These are phyloP conservation scores for Hirschfeldia incana DNA, from an alignment of 345 rosid species.

Conservation along the genomic window DNA sequence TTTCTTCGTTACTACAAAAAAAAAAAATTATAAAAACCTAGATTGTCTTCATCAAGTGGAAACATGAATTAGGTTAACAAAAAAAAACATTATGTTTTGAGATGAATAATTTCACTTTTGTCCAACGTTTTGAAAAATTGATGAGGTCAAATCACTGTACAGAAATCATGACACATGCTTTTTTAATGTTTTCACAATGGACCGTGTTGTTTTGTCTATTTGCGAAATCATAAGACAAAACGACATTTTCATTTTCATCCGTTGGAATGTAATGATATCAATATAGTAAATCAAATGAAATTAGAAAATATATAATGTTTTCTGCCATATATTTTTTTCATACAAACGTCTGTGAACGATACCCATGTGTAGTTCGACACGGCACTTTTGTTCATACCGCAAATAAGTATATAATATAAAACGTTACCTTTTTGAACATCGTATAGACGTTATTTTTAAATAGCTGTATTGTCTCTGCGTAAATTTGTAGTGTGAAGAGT, in stretches of 20 bases:
- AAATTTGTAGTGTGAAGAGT: slow-evolving; percentile 36
- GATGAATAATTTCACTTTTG: not conserved
- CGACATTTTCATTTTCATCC: slow-evolving; percentile 31
- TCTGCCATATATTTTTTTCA: not conserved
- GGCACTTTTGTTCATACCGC: slow-evolving; percentile 29
- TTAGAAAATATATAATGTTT: slow-evolving; percentile 13
- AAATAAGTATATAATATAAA: not conserved
- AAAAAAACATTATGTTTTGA: not conserved
- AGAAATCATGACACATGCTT: slow-evolving; percentile 12
- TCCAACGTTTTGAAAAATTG: slow-evolving; percentile 8
- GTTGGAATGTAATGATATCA: slow-evolving; percentile 14
- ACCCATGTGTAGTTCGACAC: slow-evolving; percentile 35
- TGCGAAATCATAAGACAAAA: slow-evolving; percentile 30
- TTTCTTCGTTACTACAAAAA: not conserved
- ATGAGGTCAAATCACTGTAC: slow-evolving; percentile 32
- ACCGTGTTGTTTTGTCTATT: slow-evolving; percentile 27
- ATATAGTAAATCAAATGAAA: not conserved
- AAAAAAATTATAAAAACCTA: no score
- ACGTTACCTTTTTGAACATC: not conserved
- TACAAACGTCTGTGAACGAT: slow-evolving; percentile 29
- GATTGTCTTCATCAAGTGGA: slow-evolving; percentile 9
- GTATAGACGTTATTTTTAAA: not conserved
- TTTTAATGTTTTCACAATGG: not conserved
- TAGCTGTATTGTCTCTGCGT: not conserved
- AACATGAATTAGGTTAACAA: slow-evolving; percentile 13